A percentile compares a stretch with the other conserved stretches of the same genome.
These are phyloP conservation scores for Suhomyces emberorum DNA, from an alignment of 805 yeast species.

Conservation along the genomic window DNA sequence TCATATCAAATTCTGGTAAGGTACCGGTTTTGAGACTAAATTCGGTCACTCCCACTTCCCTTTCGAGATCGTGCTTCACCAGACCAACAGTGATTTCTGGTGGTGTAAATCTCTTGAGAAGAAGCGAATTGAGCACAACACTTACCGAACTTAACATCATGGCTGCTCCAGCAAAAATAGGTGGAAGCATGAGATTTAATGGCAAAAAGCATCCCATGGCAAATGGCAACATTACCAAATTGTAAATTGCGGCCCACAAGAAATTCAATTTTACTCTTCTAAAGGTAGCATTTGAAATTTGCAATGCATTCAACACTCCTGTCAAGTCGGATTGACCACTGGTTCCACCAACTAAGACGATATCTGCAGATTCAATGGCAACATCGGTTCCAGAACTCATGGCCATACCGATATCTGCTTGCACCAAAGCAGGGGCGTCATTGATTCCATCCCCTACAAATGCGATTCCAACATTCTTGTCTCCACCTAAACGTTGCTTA, in stretches of 20 bases:
- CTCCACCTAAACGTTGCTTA: conserved; percentile 42
- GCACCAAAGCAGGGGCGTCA: conserved; percentile 93
- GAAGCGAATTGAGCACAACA: conserved; percentile 76
- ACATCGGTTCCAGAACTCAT: conserved; percentile 92
- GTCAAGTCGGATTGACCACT: conserved; percentile 29
- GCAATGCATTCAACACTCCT: conserved; percentile 60
- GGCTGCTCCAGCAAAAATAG: conserved; percentile 84
- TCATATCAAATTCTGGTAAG: conserved; percentile 22
- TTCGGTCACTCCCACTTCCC: conserved; percentile 8
- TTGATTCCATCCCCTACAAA: conserved; percentile 98
- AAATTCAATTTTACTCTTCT: conserved; percentile 75
- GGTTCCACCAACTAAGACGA: conserved; percentile 60
- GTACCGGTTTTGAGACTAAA: conserved; percentile 26
- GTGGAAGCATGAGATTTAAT: conserved; percentile 72
- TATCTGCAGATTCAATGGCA: conserved; percentile 95
- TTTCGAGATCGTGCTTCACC: conserved; percentile 19
- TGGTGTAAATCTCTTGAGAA: conserved; percentile 62
- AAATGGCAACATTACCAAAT: conserved; percentile 80
- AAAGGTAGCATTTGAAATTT: conserved; percentile 69
- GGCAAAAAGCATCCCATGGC: conserved; percentile 91
- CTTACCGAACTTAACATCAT: conserved; percentile 93
- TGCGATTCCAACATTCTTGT: conserved; percentile 49
- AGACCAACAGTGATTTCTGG: conserved; percentile 16
- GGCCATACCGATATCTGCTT: conserved; percentile 87
- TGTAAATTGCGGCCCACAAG: conserved; percentile 83